Conservation (phyloP, 2,329 filamentous ascomycete genomes). For the Ceratocystis cubensis region DNA sequence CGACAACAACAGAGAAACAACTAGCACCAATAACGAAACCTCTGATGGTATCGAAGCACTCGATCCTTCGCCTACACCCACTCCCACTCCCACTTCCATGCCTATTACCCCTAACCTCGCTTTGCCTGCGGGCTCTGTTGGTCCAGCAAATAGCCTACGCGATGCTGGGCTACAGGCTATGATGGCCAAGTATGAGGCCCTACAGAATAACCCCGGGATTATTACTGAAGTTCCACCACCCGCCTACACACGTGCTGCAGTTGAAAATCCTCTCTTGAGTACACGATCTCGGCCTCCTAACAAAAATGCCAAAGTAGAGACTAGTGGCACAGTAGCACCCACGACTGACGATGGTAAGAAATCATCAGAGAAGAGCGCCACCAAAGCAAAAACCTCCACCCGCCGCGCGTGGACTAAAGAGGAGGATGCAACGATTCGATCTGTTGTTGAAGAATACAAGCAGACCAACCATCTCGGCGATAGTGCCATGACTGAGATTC, state of each 20-base stretch:
- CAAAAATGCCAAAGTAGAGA: not conserved
- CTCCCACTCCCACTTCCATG: not conserved
- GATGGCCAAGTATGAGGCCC: not conserved
- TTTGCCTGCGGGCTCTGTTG: not conserved
- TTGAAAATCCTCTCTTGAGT: not conserved
- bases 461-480: slow-evolving; percentile 7
- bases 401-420: slow-evolving; percentile 14
- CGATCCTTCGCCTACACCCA: not conserved
- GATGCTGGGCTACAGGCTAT: slow-evolving; percentile 2
- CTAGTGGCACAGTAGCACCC: not conserved
- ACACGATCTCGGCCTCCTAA: not conserved
- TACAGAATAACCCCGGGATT: not conserved
- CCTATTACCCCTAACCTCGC: not conserved
- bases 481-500: slow-evolving; percentile 9
- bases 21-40: not conserved
- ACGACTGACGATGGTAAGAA: not conserved
- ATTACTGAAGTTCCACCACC: not conserved
- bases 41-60: no score
- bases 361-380: not conserved
- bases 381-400: not conserved
- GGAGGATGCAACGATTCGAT: slow-evolving; percentile 1
- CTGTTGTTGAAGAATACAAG: slow-evolving; percentile 10
- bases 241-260: not conserved
- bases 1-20: not conserved
- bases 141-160: not conserved